Percentiles rank a stretch among this genome's conserved stretches.
Conservation (phyloP, 805 yeast genomes). For the Metschnikowia drakensbergensis region DNA sequence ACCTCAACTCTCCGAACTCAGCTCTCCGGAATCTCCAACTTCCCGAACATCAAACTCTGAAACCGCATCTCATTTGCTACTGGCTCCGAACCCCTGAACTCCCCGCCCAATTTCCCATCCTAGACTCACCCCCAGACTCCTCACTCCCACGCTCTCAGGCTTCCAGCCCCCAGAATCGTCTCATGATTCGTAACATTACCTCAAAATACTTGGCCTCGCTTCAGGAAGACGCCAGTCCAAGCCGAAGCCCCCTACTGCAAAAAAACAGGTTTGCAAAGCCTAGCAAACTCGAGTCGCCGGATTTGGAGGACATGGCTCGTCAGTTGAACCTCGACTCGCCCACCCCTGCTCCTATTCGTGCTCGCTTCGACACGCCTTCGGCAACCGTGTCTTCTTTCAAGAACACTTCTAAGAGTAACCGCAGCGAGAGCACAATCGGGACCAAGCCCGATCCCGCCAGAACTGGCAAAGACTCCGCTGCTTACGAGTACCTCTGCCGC, state of each 20-base stretch:
- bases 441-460: background rate
- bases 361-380: constrained; percentile 38
- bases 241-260: constrained; percentile 31
- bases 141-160: background rate
- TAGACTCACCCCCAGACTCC: background rate
- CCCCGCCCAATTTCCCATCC: too few species aligned
- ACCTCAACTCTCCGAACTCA: background rate
- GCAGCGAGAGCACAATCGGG: constrained; percentile 11
- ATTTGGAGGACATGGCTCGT: constrained; percentile 37
- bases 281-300: constrained; percentile 23
- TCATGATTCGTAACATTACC: constrained; percentile 29
- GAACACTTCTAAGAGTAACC: constrained; percentile 20
- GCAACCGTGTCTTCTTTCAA: constrained; percentile 42
- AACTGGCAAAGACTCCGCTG: constrained; percentile 26
- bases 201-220: constrained; percentile 34
- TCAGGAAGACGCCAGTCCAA: constrained; percentile 23
- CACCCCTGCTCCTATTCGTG: constrained; percentile 24
- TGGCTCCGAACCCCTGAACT: too few species aligned
- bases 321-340: constrained; percentile 31
- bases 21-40: background rate
- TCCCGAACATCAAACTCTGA: background rate
- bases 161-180: background rate
- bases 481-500: constrained; percentile 76
- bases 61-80: too few species aligned
- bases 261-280: constrained; percentile 18